These are phyloP conservation scores for Trichosporon inkin DNA, from an alignment of 1,284 basidiomycete species.

Conservation along the genomic window DNA sequence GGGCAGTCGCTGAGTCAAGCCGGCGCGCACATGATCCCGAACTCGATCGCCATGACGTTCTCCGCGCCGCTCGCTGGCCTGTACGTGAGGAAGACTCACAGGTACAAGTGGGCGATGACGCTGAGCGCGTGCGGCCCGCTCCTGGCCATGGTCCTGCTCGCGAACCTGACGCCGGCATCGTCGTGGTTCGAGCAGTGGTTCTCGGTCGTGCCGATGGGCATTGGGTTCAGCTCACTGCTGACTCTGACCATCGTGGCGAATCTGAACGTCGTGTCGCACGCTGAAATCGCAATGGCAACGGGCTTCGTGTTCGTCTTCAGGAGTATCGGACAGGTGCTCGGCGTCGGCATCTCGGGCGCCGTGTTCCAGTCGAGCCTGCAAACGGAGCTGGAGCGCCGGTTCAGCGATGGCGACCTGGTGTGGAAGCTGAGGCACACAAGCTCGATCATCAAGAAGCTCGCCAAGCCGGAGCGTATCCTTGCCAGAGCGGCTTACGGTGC, in stretches of 20 bases:
- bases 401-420: conserved; percentile 20
- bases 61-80: conserved; percentile 29
- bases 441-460: conserved; percentile 24
- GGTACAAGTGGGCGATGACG: conserved; percentile 30
- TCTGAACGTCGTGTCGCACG: conserved; percentile 26
- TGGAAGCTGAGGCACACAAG: conserved; percentile 26
- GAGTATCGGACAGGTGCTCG: conserved; percentile 32
- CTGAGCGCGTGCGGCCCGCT: conserved; percentile 28
- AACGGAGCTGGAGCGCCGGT: conserved; percentile 19
- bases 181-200: conserved; percentile 26
- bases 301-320: conserved; percentile 34
- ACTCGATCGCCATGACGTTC: conserved; percentile 30
- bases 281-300: conserved; percentile 28
- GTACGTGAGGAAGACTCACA: conserved; percentile 23
- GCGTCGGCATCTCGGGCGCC: conserved; percentile 32
- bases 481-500: conserved; percentile 28
- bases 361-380: conserved; percentile 28
- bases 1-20: conserved; percentile 22
- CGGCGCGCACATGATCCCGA: conserved; percentile 32
- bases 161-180: conserved; percentile 14
- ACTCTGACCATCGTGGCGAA: conserved; percentile 30
- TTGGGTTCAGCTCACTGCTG: conserved; percentile 29
- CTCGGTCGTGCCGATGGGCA: conserved; percentile 32
- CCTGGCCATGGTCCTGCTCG: conserved; percentile 28
- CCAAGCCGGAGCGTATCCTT: conserved; percentile 15